Evolutionary conservation across 2,329 filamentous ascomycete species (phyloP), one percentile per base, ranked within the genome.

Genomic region (Lecanosticta acicola): DNA sequence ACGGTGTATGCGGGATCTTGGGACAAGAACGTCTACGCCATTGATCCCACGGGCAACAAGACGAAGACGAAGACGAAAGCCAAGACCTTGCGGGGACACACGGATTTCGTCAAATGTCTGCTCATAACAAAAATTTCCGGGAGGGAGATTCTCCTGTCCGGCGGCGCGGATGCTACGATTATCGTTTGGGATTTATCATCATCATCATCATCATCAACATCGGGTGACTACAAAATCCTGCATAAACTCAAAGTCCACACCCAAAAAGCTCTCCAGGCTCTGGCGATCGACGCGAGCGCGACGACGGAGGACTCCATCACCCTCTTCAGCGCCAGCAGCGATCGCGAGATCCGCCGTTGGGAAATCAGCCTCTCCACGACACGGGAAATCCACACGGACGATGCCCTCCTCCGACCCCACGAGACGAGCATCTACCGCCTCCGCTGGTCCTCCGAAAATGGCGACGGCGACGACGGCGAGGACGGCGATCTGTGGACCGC

Each of bases 11-110:
- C 88, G 18, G 91, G 90, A 26, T 93, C 84, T 48, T 98, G 93
- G 93, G 91, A 98, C 69, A 95, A 94, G 70, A 77, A 80, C 16
- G 78, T 97, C 47, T 95, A 89, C 83, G 85, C 84, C 24, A 96
- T 84, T 24, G 7, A 9, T 29, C 49, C 11, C 39, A 49, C 14
- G 39, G 20, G 11, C 37, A 16, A 20, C 19, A 38, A 13, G 13
- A 32, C 11, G n/a, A 41, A 3, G 40, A 42, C 9, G 24, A 29
- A 29, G 7, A 29, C 24, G 24, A 26, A 47, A 7, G 19, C 43
- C 3, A 21, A 38, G 11, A 53, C 24, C 7, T 33, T 62, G 8
- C 20, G 45, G 3, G 89, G 88, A 3, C 91, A 97, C 66, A 74
- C 78, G 1, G 93, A 98, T 68, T 98, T 98, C 62, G 85, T 98